Evolutionary conservation across 768 basidiomycete genomes (phyloP).

Genomic region (Boletus patriciae): DNA sequence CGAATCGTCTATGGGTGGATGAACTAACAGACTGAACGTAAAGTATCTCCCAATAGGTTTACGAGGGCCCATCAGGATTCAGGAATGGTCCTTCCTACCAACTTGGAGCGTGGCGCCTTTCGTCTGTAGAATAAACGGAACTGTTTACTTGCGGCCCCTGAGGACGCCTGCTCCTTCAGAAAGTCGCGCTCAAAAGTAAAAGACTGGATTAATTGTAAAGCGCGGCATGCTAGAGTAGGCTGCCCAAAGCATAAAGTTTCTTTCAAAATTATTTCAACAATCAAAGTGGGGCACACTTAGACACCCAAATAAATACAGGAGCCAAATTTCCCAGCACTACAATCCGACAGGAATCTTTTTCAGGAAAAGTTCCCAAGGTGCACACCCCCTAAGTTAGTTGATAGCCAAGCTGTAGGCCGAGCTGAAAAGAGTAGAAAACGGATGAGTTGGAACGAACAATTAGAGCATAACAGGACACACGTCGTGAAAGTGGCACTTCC

Average conservation of each 20-base stretch:
- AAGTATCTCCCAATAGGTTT: no score
- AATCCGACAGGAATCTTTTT: not conserved
- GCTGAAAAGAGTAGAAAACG: conserved; percentile 23
- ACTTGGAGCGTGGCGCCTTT: no score
- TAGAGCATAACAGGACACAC: conserved; percentile 35
- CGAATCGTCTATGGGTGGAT: no score
- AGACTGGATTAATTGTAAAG: not conserved
- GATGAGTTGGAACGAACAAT: not conserved
- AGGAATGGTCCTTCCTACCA: no score
- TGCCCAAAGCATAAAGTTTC: not conserved
- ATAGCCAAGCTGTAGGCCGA: conserved; percentile 40
- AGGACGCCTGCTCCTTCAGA: no score
- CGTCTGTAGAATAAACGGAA: no score
- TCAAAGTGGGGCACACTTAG: not conserved
- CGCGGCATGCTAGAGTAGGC: not conserved
- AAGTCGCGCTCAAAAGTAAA: no score
- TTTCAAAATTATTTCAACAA: not conserved
- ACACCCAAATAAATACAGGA: not conserved
- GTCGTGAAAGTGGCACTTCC: conserved; percentile 56
- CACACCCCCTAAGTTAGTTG: not conserved
- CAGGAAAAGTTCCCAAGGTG: not conserved
- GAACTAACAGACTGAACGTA: no score
- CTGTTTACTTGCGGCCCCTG: no score
- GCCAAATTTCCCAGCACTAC: not conserved
- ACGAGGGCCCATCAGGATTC: no score